A percentile compares a stretch with the other conserved stretches of the same genome.
phyloP scores from a whole-genome alignment of 2,329 filamentous ascomycete genomes.

The Cryphonectria carpinicola region DNA sequence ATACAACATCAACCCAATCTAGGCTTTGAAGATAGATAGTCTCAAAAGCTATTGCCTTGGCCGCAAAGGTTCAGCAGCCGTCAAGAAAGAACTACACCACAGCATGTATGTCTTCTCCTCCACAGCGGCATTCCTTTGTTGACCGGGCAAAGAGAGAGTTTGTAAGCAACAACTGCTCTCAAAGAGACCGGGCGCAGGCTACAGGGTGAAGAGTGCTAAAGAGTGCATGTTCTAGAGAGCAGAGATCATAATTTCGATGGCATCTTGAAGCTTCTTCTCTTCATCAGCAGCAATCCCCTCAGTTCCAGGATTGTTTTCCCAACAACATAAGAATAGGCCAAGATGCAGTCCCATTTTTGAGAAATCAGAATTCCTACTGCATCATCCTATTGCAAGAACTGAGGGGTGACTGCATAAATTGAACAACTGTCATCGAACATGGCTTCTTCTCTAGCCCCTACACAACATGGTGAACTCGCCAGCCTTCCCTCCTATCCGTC shows the following conservation, averaged over 20 bases:
- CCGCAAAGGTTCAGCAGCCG: neutral
- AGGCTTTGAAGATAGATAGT: neutral
- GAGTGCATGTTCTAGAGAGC: neutral
- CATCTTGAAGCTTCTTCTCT: neutral
- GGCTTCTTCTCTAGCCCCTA: slow-evolving; percentile 7
- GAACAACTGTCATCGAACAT: neutral
- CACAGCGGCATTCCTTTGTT: neutral
- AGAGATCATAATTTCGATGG: neutral
- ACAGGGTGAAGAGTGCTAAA: neutral
- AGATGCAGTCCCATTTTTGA: neutral
- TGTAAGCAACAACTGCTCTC: neutral
- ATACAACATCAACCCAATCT: neutral
- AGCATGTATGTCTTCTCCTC: neutral
- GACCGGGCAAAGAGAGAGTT: neutral
- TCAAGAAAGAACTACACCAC: neutral
- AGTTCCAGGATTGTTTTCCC: neutral
- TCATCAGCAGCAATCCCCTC: neutral
- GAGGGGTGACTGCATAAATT: neutral
- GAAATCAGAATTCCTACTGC: neutral
- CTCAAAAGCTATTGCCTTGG: neutral
- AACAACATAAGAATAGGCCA: neutral
- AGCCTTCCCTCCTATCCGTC: neutral
- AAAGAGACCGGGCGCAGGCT: neutral
- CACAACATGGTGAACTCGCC: slow-evolving; percentile 11
- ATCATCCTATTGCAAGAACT: neutral